Conservation (phyloP, 495 filamentous ascomycete species). For the Talaromyces adpressus region DNA sequence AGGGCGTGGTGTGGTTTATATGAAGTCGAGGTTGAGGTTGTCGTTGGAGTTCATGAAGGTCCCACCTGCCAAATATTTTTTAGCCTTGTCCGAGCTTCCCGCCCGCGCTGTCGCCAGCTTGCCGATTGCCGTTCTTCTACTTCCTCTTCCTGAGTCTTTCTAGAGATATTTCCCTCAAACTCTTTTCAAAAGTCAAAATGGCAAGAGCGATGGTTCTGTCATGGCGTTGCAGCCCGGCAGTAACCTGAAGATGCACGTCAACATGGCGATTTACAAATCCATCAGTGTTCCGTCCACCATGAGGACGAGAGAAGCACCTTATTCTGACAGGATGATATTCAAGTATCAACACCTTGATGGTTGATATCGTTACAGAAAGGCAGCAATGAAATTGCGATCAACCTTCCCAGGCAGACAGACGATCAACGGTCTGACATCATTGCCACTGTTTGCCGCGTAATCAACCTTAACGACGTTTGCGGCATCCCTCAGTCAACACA, state of each 20-base stretch:
- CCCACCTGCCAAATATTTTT: background rate
- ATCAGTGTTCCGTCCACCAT: background rate
- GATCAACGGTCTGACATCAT: slow-evolving; percentile 1
- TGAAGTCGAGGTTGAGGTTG: background rate
- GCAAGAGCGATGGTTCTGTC: background rate
- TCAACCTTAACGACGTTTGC: background rate
- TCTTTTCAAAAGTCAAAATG: background rate
- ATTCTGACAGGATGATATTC: background rate
- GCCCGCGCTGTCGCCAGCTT: background rate
- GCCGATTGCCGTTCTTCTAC: background rate
- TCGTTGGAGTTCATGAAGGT: background rate
- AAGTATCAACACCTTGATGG: background rate
- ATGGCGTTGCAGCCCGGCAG: background rate
- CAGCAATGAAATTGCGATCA: background rate
- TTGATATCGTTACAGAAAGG: background rate
- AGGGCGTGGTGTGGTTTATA: background rate
- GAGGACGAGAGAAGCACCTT: background rate
- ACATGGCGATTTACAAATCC: background rate
- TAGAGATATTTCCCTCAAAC: background rate
- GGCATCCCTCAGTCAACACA: background rate
- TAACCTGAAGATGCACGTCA: background rate
- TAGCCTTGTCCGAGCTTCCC: background rate
- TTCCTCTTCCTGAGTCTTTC: background rate
- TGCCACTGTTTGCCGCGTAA: slow-evolving; percentile 2
- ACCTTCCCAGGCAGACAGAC: background rate